Base-by-base conservation (phyloP, 768 basidiomycete genomes). In the Ramaria sp. region DNA sequence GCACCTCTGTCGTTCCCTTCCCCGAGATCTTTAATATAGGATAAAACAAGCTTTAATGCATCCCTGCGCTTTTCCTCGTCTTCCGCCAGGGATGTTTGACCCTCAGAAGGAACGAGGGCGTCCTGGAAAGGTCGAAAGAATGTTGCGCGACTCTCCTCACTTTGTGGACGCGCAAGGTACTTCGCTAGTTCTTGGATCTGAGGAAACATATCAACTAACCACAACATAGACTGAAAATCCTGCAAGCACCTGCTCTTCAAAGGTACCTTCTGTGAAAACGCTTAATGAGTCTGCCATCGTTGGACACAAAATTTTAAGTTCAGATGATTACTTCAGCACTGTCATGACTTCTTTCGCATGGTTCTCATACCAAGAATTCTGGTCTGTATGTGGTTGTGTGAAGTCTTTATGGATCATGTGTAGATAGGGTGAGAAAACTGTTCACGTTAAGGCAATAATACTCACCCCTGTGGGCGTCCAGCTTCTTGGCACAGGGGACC, bases 191-290 rank as follows among this genome's bases (percentile, higher is more conserved):
- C 89, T 63, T 79, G 77, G 63, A 89, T 78, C 85, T 93, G 66
- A 9, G 28, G 12, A 57, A 25, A 20, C 34, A 7, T 27, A 28
- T 56, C 24, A 50, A 34, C 47, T 34, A 20, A 13, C 36, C 25
- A 36, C 32, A 50, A 30, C 3, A 49, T 24, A 27, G 12, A 28
- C 48, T 52, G 37, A 24, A 49, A 39, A 32, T 39, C 22, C 30
- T 15, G 50, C 12, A 32, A 42, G 22, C 49, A 86, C 88, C 79
- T 90, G 86, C 67, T 93, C 89, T 65, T 85, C 83, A 61, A 87
- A 91, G 1, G 88, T 90, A 49, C 89, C 89, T 69, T 93, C 89
- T 18, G 85, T 82, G 64, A 89, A 91, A 60, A 91, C 80, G 56
- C 88, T 82, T 55, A 91, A 74, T 38, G 87, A 85, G 70, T 90